These are phyloP conservation scores for Cadophora sp. DNA, from an alignment of 2,329 filamentous ascomycete genomes.

Conservation along the genomic window DNA sequence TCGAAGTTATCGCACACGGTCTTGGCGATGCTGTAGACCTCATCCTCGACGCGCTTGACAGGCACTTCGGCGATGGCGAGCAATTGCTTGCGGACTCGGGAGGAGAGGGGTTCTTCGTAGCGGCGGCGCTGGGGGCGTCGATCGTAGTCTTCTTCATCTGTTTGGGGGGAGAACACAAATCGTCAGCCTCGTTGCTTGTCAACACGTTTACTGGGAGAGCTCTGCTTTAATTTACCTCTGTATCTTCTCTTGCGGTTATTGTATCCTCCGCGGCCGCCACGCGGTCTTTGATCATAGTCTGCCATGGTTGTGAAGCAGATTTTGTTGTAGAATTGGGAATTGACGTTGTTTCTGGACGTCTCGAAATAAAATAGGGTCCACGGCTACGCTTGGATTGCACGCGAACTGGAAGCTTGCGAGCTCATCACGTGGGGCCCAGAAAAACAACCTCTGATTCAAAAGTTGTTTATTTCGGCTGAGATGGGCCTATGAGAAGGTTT, in stretches of 20 bases:
- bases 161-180: slow-evolving; percentile 10
- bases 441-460: not conserved
- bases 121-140: slow-evolving; percentile 75
- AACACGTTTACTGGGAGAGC: slow-evolving; percentile 9
- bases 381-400: slow-evolving; percentile 10
- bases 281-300: slow-evolving; percentile 54
- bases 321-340: slow-evolving; percentile 11
- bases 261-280: slow-evolving; percentile 50
- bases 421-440: slow-evolving; percentile 1
- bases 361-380: slow-evolving; percentile 28
- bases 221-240: slow-evolving; percentile 64
- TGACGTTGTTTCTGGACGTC: slow-evolving; percentile 16
- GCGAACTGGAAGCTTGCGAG: not conserved
- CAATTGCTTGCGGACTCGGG: slow-evolving; percentile 79
- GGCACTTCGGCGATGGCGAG: slow-evolving; percentile 83
- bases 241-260: slow-evolving; percentile 78
- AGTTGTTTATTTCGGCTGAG: slow-evolving; percentile 4
- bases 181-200: slow-evolving; percentile 38
- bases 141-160: slow-evolving; percentile 81
- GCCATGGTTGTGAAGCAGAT: slow-evolving; percentile 49
- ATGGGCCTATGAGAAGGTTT: not conserved
- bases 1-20: slow-evolving; percentile 84
- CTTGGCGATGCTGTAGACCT: slow-evolving; percentile 76
- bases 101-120: slow-evolving; percentile 74
- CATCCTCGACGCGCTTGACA: slow-evolving; percentile 78